phyloP scores from a whole-genome alignment of 1,139 yeast species.

The Yamadazyma diddensiae region DNA sequence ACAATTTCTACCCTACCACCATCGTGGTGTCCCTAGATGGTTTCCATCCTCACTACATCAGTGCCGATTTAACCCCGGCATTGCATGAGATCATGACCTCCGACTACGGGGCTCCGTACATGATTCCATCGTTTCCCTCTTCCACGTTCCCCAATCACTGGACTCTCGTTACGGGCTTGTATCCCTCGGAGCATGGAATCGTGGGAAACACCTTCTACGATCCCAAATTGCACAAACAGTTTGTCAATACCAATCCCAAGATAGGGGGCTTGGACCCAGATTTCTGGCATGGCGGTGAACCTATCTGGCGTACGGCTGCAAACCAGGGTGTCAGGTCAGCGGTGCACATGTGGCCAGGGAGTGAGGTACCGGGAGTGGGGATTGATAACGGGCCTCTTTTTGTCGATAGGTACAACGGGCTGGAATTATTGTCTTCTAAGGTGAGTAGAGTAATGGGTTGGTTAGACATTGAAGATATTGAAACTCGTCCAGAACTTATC shows the following conservation, averaged over 20 bases:
- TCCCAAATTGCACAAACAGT: slow-evolving; percentile 51
- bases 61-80: slow-evolving; percentile 63
- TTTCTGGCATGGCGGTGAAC: slow-evolving; percentile 86
- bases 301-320: slow-evolving; percentile 78
- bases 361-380: slow-evolving; percentile 60
- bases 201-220: slow-evolving; percentile 83
- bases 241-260: slow-evolving; percentile 60
- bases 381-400: slow-evolving; percentile 45
- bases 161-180: slow-evolving; percentile 82
- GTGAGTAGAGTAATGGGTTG: slow-evolving; percentile 57
- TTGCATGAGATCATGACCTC: slow-evolving; percentile 54
- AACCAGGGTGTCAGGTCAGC: slow-evolving; percentile 66
- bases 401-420: slow-evolving; percentile 62
- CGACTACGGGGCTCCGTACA: slow-evolving; percentile 73
- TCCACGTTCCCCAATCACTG: slow-evolving; percentile 92
- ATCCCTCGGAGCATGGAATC: slow-evolving; percentile 83
- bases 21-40: slow-evolving; percentile 79
- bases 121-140: slow-evolving; percentile 85
- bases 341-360: slow-evolving; percentile 97
- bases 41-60: slow-evolving; percentile 88
- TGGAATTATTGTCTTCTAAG: slow-evolving; percentile 60
- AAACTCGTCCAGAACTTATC: slow-evolving; percentile 70
- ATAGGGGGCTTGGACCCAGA: slow-evolving; percentile 55
- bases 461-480: slow-evolving; percentile 54
- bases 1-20: slow-evolving; percentile 72